phyloP scores from a whole-genome alignment of 495 filamentous ascomycete genomes.

The Penicillium lividum region DNA sequence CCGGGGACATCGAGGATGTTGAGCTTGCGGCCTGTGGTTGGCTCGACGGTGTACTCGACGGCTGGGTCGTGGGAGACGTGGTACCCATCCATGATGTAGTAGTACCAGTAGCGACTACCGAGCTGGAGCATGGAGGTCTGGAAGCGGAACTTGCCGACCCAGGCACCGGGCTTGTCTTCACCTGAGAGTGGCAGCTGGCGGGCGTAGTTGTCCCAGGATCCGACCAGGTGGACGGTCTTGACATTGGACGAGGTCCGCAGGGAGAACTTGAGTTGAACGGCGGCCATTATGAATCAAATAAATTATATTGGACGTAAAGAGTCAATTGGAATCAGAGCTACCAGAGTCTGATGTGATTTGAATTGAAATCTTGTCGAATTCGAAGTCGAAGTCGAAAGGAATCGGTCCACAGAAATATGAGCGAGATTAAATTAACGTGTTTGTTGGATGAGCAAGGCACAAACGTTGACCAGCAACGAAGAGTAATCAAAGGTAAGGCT shows the following conservation, averaged over 20 bases:
- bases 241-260: constrained; percentile 94
- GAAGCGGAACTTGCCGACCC: constrained; percentile 96
- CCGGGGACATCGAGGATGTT: constrained; percentile 73
- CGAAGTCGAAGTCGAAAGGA: constrained; percentile 13
- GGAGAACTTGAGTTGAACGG: constrained; percentile 83
- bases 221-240: constrained; percentile 96
- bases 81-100: constrained; percentile 99
- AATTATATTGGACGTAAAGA: constrained; percentile 21
- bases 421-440: constrained; percentile 62
- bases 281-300: constrained; percentile 65
- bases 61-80: constrained; percentile 97
- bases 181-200: constrained; percentile 90
- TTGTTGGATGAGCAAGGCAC: constrained; percentile 31
- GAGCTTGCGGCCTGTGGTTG: constrained; percentile 92
- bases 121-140: constrained; percentile 79
- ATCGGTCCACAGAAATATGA: constrained; percentile 42
- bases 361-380: constrained; percentile 10
- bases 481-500: constrained; percentile 10
- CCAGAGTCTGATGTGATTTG: constrained; percentile 19
- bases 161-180: constrained; percentile 83
- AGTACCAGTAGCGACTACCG: constrained; percentile 97
- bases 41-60: constrained; percentile 85
- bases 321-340: constrained; percentile 23
- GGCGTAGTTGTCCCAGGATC: constrained; percentile 97
- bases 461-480: constrained; percentile 56